Conservation (phyloP, 495 filamentous ascomycete genomes). For the Xylaria bambusicola region DNA sequence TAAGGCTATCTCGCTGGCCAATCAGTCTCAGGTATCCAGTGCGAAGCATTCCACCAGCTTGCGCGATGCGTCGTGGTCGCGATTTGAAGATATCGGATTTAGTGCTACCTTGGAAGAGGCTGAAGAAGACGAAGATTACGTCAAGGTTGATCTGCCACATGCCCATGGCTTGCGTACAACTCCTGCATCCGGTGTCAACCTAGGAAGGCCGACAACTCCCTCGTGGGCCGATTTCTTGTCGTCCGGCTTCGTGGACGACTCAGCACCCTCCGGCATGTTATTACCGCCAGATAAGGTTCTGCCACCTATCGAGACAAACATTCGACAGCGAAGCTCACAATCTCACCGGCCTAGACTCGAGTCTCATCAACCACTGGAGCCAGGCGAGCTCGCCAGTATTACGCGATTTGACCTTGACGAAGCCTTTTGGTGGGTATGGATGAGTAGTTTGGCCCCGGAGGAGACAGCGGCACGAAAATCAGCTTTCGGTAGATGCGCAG, state of each 20-base stretch:
- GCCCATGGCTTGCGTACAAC: constrained; percentile 55
- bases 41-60: constrained; percentile 69
- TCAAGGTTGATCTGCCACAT: constrained; percentile 33
- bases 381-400: constrained; percentile 92
- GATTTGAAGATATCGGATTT: constrained; percentile 95
- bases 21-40: constrained; percentile 73
- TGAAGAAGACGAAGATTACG: constrained; percentile 61
- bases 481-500: constrained; percentile 89
- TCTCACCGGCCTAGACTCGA: constrained; percentile 75
- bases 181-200: constrained; percentile 60
- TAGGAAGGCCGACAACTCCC: constrained; percentile 85
- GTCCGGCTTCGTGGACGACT: constrained; percentile 83
- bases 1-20: constrained; percentile 81
- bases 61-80: constrained; percentile 89
- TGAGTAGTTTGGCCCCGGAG: constrained; percentile 90
- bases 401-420: constrained; percentile 85
- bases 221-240: constrained; percentile 98
- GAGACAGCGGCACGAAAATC: constrained; percentile 83
- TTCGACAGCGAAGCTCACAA: constrained; percentile 80
- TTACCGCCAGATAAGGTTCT: constrained; percentile 88
- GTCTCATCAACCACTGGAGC: constrained; percentile 69
- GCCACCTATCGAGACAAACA: constrained; percentile 73
- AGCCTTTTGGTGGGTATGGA: constrained; percentile 99
- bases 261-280: constrained; percentile 60
- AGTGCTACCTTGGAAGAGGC: constrained; percentile 72